Evolutionary conservation across 23 red algal genomes (phyloP), one percentile per base, ranked within the genome.

Genomic region (Pyropia haitanensis): DNA sequence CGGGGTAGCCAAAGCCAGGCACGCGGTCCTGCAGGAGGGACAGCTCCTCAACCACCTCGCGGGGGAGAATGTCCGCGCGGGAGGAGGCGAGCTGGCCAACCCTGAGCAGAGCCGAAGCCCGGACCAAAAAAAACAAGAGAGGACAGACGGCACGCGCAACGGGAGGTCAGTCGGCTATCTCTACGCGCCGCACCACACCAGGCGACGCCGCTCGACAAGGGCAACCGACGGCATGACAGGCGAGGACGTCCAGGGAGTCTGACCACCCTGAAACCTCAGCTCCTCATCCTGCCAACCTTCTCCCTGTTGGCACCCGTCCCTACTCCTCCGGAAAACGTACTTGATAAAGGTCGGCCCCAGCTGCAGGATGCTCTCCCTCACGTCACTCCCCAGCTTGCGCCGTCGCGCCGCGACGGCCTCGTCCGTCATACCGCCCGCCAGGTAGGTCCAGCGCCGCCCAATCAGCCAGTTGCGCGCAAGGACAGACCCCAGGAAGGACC

Each of bases 11-110:
- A 63, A 95, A 95, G 0, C 81, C 77, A 7, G 90, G 90, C 10
- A 95, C 90, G 5, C 76, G 64, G 65, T 95, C 90, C 46, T 83
- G 78, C 53, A 96, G 60, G 15, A 73, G 66, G 10, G 53, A 64
- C 17, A 90, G 77, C 68, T 96, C 86, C 24, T 87, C 78, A 29
- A 96, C 67, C 4, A 90, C 92, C 49, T 85, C 75, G 25, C 71
- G 33, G 0, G 85, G 85, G 19, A 96, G 73, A 18, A 96, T 39
- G 60, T 90, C 86, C 21, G 84, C 72, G 28, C 84, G 69, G 32
- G 86, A 75, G 34, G 72, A 80, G 15, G 82, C 73, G 1, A 90
- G 70, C 65, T 95, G 90, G 26, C 90, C 90, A 19, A 82, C 77
- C 70, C 65, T 79, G n/a, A 67, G 49, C 51, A 79, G 65, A 6